These are phyloP conservation scores for Septoria linicola DNA, from an alignment of 2,329 filamentous ascomycete genomes.

Conservation along the genomic window DNA sequence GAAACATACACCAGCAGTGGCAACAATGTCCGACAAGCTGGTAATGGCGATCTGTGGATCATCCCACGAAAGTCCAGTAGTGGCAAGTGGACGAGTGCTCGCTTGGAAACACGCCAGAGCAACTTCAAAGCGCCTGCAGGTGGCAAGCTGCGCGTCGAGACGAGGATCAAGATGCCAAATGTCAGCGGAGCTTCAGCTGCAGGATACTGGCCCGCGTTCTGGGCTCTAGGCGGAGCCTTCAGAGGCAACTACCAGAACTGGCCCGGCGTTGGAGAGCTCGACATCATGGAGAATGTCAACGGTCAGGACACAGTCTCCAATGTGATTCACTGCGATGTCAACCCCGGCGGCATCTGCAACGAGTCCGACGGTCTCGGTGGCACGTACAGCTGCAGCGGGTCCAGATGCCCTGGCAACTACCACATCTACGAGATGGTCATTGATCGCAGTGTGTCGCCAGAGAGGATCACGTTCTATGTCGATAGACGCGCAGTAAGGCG, in stretches of 20 bases:
- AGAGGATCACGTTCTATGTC: constrained; percentile 33
- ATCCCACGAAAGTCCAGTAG: constrained; percentile 34
- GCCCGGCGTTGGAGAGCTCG: constrained; percentile 34
- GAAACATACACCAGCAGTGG: constrained; percentile 47
- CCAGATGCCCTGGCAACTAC: constrained; percentile 30
- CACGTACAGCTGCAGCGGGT: constrained; percentile 17
- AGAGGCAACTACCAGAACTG: constrained; percentile 30
- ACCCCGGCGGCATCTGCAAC: constrained; percentile 37
- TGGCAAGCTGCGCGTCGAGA: constrained; percentile 30
- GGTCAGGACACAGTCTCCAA: constrained; percentile 27
- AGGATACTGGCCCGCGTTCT: constrained; percentile 32
- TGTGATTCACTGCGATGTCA: constrained; percentile 34
- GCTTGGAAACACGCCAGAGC: constrained; percentile 25
- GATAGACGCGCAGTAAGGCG: constrained; percentile 27
- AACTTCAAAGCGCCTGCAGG: constrained; percentile 30
- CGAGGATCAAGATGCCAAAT: constrained; percentile 22
- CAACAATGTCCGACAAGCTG: constrained; percentile 45
- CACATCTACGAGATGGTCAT: constrained; percentile 36
- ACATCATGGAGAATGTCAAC: constrained; percentile 38
- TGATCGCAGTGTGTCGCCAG: constrained; percentile 27
- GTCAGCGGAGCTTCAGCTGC: constrained; percentile 22
- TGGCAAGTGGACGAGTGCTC: constrained; percentile 26
- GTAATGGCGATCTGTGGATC: constrained; percentile 42
- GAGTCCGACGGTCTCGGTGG: constrained; percentile 31
- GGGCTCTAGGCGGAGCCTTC: constrained; percentile 26